Percentiles rank a stretch among this genome's conserved stretches.
These are phyloP conservation scores for Cryphonectria parasitica DNA, from an alignment of 2,329 filamentous ascomycete genomes.

Conservation along the genomic window DNA sequence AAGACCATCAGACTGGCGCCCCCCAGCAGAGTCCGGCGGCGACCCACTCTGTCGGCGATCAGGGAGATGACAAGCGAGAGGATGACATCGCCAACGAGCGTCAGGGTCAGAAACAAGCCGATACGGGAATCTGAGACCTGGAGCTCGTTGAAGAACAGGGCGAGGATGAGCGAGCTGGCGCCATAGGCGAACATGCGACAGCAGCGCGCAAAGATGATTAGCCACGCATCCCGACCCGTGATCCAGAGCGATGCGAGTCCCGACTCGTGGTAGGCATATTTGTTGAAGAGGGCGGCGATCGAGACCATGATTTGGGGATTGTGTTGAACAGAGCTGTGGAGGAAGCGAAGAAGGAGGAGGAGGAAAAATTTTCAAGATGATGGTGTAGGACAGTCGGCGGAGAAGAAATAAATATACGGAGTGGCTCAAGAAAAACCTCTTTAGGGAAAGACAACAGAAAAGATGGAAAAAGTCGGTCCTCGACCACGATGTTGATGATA, in stretches of 20 bases:
- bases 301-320: constrained; percentile 18
- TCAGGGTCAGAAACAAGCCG: constrained; percentile 68
- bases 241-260: constrained; percentile 51
- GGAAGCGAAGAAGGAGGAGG: too few relatives aligned
- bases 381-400: background rate
- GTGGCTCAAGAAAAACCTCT: background rate
- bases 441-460: background rate
- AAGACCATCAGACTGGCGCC: constrained; percentile 61
- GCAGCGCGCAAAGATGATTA: constrained; percentile 56
- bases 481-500: background rate
- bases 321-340: background rate
- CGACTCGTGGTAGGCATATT: constrained; percentile 47
- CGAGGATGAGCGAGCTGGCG: constrained; percentile 62
- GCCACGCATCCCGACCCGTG: constrained; percentile 54
- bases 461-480: background rate
- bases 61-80: constrained; percentile 62
- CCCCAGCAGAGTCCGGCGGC: constrained; percentile 55
- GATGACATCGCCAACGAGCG: constrained; percentile 62
- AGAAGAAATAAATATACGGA: background rate
- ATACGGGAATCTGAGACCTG: constrained; percentile 61
- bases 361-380: background rate
- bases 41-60: constrained; percentile 61
- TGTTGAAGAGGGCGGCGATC: constrained; percentile 22
- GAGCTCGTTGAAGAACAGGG: constrained; percentile 62
- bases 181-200: constrained; percentile 68